Conservation (phyloP, 2,329 filamentous ascomycete species). For the Dryadomyces quercus-mongolicae region DNA sequence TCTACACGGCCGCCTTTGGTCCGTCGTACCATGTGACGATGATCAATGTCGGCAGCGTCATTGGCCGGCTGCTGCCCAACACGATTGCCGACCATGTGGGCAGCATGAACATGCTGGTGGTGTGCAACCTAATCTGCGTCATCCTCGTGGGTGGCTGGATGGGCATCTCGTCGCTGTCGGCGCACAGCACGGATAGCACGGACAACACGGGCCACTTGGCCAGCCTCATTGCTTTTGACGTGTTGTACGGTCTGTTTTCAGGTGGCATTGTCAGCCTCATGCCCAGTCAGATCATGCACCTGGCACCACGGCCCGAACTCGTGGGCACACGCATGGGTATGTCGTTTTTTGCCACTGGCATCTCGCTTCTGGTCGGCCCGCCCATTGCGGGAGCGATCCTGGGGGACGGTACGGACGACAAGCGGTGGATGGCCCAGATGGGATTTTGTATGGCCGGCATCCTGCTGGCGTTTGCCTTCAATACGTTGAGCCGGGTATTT, state of each 20-base stretch:
- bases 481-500: neutral
- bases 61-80: conserved; percentile 32
- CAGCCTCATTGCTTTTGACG: conserved; percentile 27
- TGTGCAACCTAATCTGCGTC: conserved; percentile 20
- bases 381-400: neutral
- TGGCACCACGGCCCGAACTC: neutral
- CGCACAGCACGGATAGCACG: neutral
- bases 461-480: neutral
- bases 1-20: conserved; percentile 16
- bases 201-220: conserved; percentile 12
- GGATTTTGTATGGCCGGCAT: neutral
- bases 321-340: neutral
- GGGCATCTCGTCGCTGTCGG: conserved; percentile 16
- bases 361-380: neutral
- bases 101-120: conserved; percentile 24
- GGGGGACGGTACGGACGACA: neutral
- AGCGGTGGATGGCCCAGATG: neutral
- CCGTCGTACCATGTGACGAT: conserved; percentile 15
- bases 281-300: neutral
- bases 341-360: neutral
- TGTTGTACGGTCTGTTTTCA: conserved; percentile 33
- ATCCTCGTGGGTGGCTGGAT: conserved; percentile 27
- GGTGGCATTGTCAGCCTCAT: conserved; percentile 21
- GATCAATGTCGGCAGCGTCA: conserved; percentile 32
- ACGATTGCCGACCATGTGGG: conserved; percentile 30